Evolutionary conservation across 1,284 basidiomycete genomes (phyloP), one percentile per base, ranked within the genome.

Genomic region (Lignosus rhinocerotis): DNA sequence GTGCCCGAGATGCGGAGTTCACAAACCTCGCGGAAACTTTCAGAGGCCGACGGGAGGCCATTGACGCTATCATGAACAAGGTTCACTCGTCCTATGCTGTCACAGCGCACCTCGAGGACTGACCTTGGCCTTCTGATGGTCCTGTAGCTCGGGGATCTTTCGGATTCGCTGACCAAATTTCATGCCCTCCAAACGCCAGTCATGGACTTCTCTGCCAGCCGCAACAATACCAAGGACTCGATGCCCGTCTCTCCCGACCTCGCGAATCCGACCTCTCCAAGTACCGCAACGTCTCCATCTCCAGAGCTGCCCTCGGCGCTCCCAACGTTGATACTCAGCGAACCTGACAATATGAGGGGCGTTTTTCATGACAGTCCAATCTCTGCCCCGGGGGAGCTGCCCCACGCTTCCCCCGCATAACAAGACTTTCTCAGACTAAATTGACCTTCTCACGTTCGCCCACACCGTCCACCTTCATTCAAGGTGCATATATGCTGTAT

Each of bases 1-100:
- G 66, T 38, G 73, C 69, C 36, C 77, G 84, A 58, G 86, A 87
- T 61, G 81, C 81, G 53, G 85, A 89, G 66, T 91, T 91, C 69
- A 78, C 81, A 8, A 83, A 77, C 59, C 75, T 90, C 38, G 80
- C 85, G 9, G 78, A 83, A 58, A 82, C 84, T 64, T 91, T 92
- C 69, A 79, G 81, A 53, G 84, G 84, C 14, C 78, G 87, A 48
- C 88, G 85, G 67, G 79, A 82, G 54, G 81, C 83, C 34, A 87
- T 90, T 31, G 79, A 84, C 53, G 80, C 77, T 39, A 86, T 92
- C 38, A 90, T 92, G 89, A 69, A 69, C 68, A 89, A 88, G 80
- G 89, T 61, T 34, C 17, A 25, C 34, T 38, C 33, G 46, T 45
- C 33, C 34, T 53, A 53, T 52, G 12, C 39, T 43, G 50, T 58